Percentiles rank a stretch among this genome's conserved stretches.
phyloP scores from a whole-genome alignment of 768 basidiomycete genomes.

The Imleria badia region DNA sequence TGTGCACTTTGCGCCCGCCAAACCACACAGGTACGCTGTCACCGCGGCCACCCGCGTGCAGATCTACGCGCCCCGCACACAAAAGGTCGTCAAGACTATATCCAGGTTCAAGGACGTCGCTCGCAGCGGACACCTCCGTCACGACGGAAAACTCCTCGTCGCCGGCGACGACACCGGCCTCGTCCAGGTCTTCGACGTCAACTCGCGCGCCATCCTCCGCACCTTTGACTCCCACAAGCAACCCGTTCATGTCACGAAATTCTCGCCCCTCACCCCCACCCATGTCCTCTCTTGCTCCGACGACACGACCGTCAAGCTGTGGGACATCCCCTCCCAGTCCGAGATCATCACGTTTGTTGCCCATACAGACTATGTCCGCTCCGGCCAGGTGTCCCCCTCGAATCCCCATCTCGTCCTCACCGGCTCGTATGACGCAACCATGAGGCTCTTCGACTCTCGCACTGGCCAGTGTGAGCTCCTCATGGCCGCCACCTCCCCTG shows the following conservation, averaged over 20 bases:
- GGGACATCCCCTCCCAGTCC: conserved; percentile 92
- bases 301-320: conserved; percentile 90
- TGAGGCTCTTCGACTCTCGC: conserved; percentile 83
- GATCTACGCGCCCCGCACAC: conserved; percentile 94
- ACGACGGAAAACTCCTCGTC: conserved; percentile 92
- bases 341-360: conserved; percentile 74
- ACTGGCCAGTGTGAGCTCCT: conserved; percentile 83
- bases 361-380: conserved; percentile 95
- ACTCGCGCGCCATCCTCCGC: conserved; percentile 89
- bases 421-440: conserved; percentile 92
- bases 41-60: conserved; percentile 92
- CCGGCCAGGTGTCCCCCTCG: conserved; percentile 81
- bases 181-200: conserved; percentile 89
- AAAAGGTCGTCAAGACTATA: conserved; percentile 95
- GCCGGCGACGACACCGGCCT: conserved; percentile 95
- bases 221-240: conserved; percentile 93
- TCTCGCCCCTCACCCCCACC: conserved; percentile 77
- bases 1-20: conserved; percentile 83
- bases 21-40: conserved; percentile 93
- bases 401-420: conserved; percentile 86
- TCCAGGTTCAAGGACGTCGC: conserved; percentile 97
- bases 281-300: conserved; percentile 94
- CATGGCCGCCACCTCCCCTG: conserved; percentile 50
- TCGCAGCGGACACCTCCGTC: conserved; percentile 81
- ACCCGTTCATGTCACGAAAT: conserved; percentile 92